Conservation (phyloP, 441 rosid genomes). For the Dalechampia spathulata region DNA sequence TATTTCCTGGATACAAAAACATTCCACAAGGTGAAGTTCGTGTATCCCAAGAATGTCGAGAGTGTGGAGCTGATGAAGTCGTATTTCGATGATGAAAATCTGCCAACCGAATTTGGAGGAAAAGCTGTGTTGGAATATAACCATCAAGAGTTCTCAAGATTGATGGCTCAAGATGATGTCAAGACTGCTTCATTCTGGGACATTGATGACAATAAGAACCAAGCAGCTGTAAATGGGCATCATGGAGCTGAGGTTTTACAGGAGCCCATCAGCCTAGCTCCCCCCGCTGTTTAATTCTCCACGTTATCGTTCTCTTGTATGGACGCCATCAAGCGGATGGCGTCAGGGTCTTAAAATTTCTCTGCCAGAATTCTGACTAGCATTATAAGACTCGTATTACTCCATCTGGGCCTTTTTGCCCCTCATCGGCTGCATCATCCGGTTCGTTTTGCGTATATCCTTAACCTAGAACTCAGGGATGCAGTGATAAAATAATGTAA, state of each 20-base stretch:
- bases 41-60: slow-evolving; percentile 75
- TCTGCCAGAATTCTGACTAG: too few species aligned
- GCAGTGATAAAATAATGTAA: too few species aligned
- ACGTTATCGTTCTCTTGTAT: background rate
- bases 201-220: slow-evolving; percentile 32
- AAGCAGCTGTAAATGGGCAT: slow-evolving; percentile 24
- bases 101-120: slow-evolving; percentile 82
- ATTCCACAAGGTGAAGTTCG: slow-evolving; percentile 81
- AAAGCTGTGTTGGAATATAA: slow-evolving; percentile 61
- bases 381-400: too few species aligned
- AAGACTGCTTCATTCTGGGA: slow-evolving; percentile 67
- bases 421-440: too few species aligned
- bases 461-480: too few species aligned
- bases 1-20: slow-evolving; percentile 84
- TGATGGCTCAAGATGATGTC: slow-evolving; percentile 65
- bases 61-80: slow-evolving; percentile 81
- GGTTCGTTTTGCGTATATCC: too few species aligned
- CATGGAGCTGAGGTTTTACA: slow-evolving; percentile 55
- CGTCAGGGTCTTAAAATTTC: slow-evolving; percentile 2
- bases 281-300: slow-evolving; percentile 31
- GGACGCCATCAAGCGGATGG: background rate
- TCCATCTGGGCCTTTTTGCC: too few species aligned
- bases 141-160: slow-evolving; percentile 74
- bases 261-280: slow-evolving; percentile 32
- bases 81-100: slow-evolving; percentile 71